These are phyloP conservation scores for Hypericum perforatum DNA, from an alignment of 345 rosid species.

Conservation along the genomic window DNA sequence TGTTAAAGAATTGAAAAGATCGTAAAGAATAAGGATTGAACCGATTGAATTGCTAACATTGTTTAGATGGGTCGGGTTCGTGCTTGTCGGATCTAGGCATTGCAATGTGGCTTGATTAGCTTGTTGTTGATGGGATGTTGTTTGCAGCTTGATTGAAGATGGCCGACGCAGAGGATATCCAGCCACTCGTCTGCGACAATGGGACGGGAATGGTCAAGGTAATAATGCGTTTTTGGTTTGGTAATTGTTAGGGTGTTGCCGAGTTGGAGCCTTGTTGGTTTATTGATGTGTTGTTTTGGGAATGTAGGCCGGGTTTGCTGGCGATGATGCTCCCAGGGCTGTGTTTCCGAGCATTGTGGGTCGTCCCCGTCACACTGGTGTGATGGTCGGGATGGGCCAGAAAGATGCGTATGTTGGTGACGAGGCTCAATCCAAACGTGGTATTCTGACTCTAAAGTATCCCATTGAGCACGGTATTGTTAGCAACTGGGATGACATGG, in stretches of 20 bases:
- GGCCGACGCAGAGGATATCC: slow-evolving; percentile 6
- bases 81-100: too few relatives aligned
- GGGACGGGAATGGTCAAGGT: slow-evolving; percentile 5
- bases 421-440: slow-evolving; percentile 43
- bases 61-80: too few relatives aligned
- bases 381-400: slow-evolving; percentile 50
- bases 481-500: slow-evolving; percentile 48
- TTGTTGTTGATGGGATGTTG: neutral
- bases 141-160: neutral
- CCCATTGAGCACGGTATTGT: slow-evolving; percentile 48
- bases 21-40: too few relatives aligned
- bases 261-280: neutral
- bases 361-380: slow-evolving; percentile 40
- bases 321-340: slow-evolving; percentile 68
- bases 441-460: slow-evolving; percentile 39
- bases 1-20: too few relatives aligned
- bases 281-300: neutral
- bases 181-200: slow-evolving; percentile 7
- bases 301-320: slow-evolving; percentile 45
- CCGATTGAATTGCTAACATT: too few relatives aligned
- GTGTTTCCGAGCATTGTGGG: slow-evolving; percentile 53
- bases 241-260: neutral
- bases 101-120: too few relatives aligned
- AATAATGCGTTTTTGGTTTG: neutral
- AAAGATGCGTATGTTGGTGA: slow-evolving; percentile 44